Conservation (phyloP, 1,139 yeast genomes). For the Pichia sp. region DNA sequence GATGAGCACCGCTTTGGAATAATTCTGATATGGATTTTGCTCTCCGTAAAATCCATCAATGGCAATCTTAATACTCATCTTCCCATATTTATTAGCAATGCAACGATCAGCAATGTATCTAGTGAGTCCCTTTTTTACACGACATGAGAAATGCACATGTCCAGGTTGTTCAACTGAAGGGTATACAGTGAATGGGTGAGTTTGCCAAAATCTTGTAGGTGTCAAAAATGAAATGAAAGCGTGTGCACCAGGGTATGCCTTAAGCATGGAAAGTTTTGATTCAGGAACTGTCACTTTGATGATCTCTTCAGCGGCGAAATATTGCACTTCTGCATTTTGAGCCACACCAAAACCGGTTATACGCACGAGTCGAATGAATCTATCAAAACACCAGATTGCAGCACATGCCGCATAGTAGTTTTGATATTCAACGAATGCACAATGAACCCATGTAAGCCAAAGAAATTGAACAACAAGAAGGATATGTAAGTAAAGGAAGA, state of each 20-base stretch:
- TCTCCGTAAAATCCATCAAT: slow-evolving; percentile 37
- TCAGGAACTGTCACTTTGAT: slow-evolving; percentile 35
- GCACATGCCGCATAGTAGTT: slow-evolving; percentile 45
- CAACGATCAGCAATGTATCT: slow-evolving; percentile 28
- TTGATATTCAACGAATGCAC: slow-evolving; percentile 36
- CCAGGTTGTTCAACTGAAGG: slow-evolving; percentile 19
- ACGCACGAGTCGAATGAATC: slow-evolving; percentile 45
- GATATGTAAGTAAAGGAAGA: slow-evolving; percentile 54
- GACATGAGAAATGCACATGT: slow-evolving; percentile 30
- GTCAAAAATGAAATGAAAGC: slow-evolving; percentile 42
- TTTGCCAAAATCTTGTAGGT: slow-evolving; percentile 32
- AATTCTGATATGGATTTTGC: slow-evolving; percentile 45
- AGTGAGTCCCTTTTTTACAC: slow-evolving; percentile 33
- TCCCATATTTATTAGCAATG: background rate
- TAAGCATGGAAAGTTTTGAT: slow-evolving; percentile 23
- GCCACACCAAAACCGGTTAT: slow-evolving; percentile 49
- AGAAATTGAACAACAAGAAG: slow-evolving; percentile 49
- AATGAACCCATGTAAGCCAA: slow-evolving; percentile 56
- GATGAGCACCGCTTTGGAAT: slow-evolving; percentile 48
- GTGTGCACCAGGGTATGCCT: slow-evolving; percentile 43
- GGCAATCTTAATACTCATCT: slow-evolving; percentile 36
- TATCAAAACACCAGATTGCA: slow-evolving; percentile 61
- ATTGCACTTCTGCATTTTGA: slow-evolving; percentile 40
- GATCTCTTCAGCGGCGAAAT: slow-evolving; percentile 31
- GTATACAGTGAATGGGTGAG: slow-evolving; percentile 36